Evolutionary conservation across 2,329 filamentous ascomycete species (phyloP).

Genomic region (Clonostachys sp.): DNA sequence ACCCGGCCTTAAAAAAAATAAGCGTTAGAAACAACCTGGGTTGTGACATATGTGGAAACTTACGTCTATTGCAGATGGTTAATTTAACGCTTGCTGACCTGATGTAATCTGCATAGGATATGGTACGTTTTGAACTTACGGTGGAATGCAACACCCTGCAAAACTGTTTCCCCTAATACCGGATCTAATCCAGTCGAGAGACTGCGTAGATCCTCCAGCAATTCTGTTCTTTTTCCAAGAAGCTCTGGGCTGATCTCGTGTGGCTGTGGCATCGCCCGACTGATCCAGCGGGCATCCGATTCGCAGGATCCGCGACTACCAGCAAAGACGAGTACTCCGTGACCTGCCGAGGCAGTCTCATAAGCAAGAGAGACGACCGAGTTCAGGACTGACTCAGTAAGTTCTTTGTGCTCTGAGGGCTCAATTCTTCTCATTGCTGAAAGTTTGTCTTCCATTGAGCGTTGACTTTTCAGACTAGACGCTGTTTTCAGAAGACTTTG

Average conservation of each 20-base stretch:
- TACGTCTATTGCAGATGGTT: constrained; percentile 24
- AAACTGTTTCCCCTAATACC: constrained; percentile 58
- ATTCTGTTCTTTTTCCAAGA: constrained; percentile 55
- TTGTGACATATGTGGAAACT: constrained; percentile 6
- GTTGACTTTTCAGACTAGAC: constrained; percentile 37
- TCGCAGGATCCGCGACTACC: constrained; percentile 66
- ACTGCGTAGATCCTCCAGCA: constrained; percentile 62
- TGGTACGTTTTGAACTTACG: constrained; percentile 36
- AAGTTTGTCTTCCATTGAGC: constrained; percentile 22
- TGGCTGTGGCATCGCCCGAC: constrained; percentile 55
- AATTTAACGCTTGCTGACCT: no score
- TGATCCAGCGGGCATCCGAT: constrained; percentile 62
- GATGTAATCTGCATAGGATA: not conserved
- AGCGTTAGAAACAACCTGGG: constrained; percentile 10
- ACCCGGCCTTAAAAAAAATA: constrained; percentile 42
- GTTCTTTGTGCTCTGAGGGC: constrained; percentile 53
- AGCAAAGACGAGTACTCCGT: constrained; percentile 70
- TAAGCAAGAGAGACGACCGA: constrained; percentile 65
- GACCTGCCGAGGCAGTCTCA: constrained; percentile 64
- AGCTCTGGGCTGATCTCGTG: constrained; percentile 38
- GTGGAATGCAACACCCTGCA: constrained; percentile 69
- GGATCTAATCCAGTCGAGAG: constrained; percentile 63
- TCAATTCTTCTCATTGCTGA: constrained; percentile 44
- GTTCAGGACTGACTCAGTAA: constrained; percentile 62
- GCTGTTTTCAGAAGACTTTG: constrained; percentile 54